Percentiles rank a stretch among this genome's conserved stretches.
Evolutionary conservation across 169 alveolate genomes (phyloP).

Genomic region (Eimeria sp.): DNA sequence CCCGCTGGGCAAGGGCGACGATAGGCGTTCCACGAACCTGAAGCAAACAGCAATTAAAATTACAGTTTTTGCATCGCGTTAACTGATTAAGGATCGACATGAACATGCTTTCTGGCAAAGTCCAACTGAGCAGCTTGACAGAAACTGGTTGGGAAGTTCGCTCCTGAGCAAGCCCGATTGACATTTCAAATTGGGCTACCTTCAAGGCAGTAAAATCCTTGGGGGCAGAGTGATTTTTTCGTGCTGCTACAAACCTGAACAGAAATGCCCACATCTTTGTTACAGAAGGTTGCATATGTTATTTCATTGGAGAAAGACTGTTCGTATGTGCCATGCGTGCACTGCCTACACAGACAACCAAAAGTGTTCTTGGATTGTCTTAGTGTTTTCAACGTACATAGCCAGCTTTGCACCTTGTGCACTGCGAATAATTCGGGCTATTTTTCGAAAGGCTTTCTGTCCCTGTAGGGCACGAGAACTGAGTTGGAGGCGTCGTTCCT

Average conservation of each 20-base stretch:
- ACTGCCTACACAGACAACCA: background rate
- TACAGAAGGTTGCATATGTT: background rate
- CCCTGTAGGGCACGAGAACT: constrained; percentile 20
- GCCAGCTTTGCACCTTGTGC: constrained; percentile 33
- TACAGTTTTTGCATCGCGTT: background rate
- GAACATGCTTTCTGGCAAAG: background rate
- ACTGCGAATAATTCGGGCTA: background rate
- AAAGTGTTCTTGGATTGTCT: background rate
- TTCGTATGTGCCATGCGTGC: background rate
- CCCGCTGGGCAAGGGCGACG: constrained; percentile 56
- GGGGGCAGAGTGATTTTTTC: background rate
- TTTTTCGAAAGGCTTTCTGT: background rate
- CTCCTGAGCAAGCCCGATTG: background rate
- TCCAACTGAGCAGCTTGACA: background rate
- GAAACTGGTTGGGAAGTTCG: background rate
- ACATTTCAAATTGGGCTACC: background rate
- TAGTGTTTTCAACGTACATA: constrained; percentile 16
- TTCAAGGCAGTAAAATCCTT: constrained; percentile 51
- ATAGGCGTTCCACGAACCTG: constrained; percentile 17
- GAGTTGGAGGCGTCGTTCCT: background rate
- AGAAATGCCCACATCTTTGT: background rate
- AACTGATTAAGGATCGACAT: background rate
- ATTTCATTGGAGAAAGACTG: background rate
- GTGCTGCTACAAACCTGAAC: background rate
- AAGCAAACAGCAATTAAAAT: background rate